These are phyloP conservation scores for Kurtzmaniella cleridarum DNA, from an alignment of 805 yeast species.

Conservation along the genomic window DNA sequence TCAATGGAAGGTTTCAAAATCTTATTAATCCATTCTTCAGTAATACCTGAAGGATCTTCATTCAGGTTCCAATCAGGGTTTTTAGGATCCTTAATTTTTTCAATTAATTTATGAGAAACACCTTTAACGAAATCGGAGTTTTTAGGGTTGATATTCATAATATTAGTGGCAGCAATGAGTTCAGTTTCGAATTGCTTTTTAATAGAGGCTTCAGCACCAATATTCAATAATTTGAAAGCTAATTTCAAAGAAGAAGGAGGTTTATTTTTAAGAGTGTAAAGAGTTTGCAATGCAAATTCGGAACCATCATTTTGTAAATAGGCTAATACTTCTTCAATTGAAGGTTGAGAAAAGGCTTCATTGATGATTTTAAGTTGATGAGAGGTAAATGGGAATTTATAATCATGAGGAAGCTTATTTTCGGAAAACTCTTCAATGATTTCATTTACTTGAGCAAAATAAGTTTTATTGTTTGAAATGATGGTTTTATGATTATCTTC, in stretches of 20 bases:
- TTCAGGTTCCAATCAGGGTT: conserved; percentile 20
- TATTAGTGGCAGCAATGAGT: conserved; percentile 66
- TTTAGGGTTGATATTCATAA: conserved; percentile 52
- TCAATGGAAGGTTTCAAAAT: conserved; percentile 15
- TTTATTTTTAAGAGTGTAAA: conserved; percentile 53
- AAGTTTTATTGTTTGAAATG: conserved; percentile 27
- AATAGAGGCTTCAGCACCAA: conserved; percentile 54
- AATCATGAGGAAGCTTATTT: conserved; percentile 53
- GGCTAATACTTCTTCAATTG: conserved; percentile 52
- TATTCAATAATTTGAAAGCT: conserved; percentile 60
- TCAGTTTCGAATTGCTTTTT: conserved; percentile 68
- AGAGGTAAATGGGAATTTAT: conserved; percentile 50
- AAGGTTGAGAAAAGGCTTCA: conserved; percentile 49
- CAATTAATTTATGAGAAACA: conserved; percentile 57
- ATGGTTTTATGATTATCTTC: conserved; percentile 12
- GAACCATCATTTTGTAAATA: conserved; percentile 51
- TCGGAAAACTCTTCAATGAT: conserved; percentile 77
- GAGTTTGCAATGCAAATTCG: conserved; percentile 59
- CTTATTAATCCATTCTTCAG: conserved; percentile 14
- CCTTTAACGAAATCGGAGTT: conserved; percentile 60
- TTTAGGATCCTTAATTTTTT: conserved; percentile 51
- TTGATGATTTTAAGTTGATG: conserved; percentile 64
- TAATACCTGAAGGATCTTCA: conserved; percentile 10
- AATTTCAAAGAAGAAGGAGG: conserved; percentile 78
- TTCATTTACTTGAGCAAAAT: conserved; percentile 55